Base-by-base conservation (phyloP, 257 asterid genomes). In the Nyctanthes arbortristis region DNA sequence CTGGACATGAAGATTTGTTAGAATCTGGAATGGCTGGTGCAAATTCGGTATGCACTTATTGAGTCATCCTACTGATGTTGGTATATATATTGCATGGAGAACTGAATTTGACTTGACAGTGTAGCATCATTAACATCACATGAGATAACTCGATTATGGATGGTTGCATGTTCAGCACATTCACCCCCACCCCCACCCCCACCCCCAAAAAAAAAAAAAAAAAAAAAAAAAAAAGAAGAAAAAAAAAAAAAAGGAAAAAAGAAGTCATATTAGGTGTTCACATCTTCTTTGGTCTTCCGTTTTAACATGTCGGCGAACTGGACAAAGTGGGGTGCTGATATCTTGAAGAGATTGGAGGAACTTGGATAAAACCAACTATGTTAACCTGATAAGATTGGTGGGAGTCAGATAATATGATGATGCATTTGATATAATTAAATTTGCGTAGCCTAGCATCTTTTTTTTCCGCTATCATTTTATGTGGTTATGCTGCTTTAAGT, bases 21-120 rank as follows among this genome's bases (percentile, higher is more conserved):
- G 97, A 89, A 79, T 80, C 89, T 79, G 98, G 96, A 76, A 69
- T 73, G 80, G 81, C 86, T 49, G 91, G 86, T 59, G 62, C 67
- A 24, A 89, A 85, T 64, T 73, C 71, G 86, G 97, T 92, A 84
- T 69, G 78, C 68, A 31, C 59, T 33, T 49, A 47, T 72, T 57
- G 24, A 57, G 29, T 60, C 65, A 4, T 55, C 68, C 69, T 49
- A 30, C 55, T 76, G 60, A 9, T 45, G 43, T 63, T 49, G 34
- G 59, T 65, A 9, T 49, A 54, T 28, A 4, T 22, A 20, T 73
- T 57, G 6, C 54, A 24, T 45, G 18, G 59, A 39, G 61, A 31
- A 25, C 65, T 75, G 59, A 34, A 32, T 24, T 63, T 73, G 68
- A 40, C 52, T 39, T 43, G 65, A 31, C 60, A 45, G 63, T 25